Percentiles rank a stretch among this genome's conserved stretches.
Evolutionary conservation across 345 rosid species (phyloP).

Genomic region (Angophora floribunda): DNA sequence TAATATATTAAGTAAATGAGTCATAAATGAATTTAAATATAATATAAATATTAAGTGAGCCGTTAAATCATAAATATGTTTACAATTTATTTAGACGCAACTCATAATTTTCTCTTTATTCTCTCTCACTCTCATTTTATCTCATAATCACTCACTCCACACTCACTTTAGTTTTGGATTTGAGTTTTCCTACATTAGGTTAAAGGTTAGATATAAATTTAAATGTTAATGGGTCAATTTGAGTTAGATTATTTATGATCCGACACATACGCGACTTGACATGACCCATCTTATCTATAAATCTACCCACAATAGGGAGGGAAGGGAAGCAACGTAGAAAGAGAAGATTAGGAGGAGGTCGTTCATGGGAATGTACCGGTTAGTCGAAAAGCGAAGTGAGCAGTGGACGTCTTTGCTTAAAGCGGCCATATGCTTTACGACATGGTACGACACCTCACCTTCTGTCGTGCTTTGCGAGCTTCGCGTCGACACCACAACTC

Average conservation of each 20-base stretch:
- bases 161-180: too few species aligned
- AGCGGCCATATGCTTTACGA: neutral
- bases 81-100: rapidly evolving
- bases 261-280: neutral
- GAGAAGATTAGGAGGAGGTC: neutral
- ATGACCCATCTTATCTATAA: too few species aligned
- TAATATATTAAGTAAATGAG: neutral
- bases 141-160: too few species aligned
- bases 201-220: too few species aligned
- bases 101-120: rapidly evolving
- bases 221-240: neutral
- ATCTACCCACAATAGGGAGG: neutral
- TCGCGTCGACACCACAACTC: conserved; percentile 12
- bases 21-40: too few species aligned
- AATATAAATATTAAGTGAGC: too few species aligned
- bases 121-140: neutral
- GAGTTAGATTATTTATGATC: neutral
- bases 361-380: neutral
- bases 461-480: neutral
- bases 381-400: neutral
- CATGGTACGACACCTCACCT: neutral
- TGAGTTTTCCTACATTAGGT: too few species aligned
- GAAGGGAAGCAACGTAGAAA: neutral
- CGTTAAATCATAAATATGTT: rapidly evolving
- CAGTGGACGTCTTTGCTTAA: neutral